Conservation (phyloP, 768 basidiomycete genomes). For the Boletus huronensis region DNA sequence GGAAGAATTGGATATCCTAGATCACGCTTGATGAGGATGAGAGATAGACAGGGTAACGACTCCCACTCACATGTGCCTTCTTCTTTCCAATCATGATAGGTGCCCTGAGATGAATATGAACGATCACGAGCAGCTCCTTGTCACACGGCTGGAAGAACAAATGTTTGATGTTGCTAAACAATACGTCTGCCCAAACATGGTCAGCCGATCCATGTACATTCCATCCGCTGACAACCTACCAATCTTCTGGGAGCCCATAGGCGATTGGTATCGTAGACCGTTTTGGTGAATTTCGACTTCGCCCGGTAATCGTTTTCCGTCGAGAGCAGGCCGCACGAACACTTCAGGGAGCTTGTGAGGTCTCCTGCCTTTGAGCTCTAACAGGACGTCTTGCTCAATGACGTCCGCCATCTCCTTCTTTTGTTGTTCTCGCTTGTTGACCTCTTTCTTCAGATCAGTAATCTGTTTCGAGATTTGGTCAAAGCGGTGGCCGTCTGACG, state of each 20-base stretch:
- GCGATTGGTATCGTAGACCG: slow-evolving; percentile 89
- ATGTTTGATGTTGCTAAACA: slow-evolving; percentile 97
- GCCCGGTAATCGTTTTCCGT: slow-evolving; percentile 94
- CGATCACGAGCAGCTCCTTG: slow-evolving; percentile 88
- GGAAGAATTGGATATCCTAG: slow-evolving; percentile 96
- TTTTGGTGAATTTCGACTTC: slow-evolving; percentile 98
- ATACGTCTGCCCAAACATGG: slow-evolving; percentile 56
- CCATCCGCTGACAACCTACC: slow-evolving; percentile 46
- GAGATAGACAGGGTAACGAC: neutral
- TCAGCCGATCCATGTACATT: neutral
- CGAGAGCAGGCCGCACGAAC: slow-evolving; percentile 88
- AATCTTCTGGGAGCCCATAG: slow-evolving; percentile 84
- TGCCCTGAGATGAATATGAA: slow-evolving; percentile 89
- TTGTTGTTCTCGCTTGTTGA: slow-evolving; percentile 95
- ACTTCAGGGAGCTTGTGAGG: slow-evolving; percentile 88
- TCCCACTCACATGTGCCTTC: slow-evolving; percentile 77
- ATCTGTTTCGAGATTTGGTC: slow-evolving; percentile 88
- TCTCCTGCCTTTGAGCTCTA: slow-evolving; percentile 85
- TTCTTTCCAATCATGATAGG: slow-evolving; percentile 99
- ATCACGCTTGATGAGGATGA: slow-evolving; percentile 1
- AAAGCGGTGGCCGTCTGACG: slow-evolving; percentile 84
- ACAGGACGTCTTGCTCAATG: slow-evolving; percentile 86
- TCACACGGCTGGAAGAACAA: slow-evolving; percentile 99
- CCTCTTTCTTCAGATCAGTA: slow-evolving; percentile 92
- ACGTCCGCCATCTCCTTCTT: slow-evolving; percentile 99